Evolutionary conservation across 2,329 filamentous ascomycete species (phyloP).

Genomic region (Sporothrix variecibatus): DNA sequence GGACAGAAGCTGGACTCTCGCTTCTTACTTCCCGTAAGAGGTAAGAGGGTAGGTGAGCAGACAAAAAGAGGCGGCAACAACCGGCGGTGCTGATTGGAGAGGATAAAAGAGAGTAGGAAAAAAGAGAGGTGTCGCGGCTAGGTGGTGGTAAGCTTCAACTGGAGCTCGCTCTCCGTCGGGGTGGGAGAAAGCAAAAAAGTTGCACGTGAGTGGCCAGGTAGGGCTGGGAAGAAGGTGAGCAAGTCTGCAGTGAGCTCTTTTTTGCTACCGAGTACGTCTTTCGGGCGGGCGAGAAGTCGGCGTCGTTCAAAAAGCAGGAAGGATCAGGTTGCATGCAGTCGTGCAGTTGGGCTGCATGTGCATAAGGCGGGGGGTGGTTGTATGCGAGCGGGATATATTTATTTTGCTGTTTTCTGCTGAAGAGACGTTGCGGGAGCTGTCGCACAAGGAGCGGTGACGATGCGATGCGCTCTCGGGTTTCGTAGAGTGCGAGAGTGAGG

Average conservation of each 20-base stretch:
- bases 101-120: not conserved
- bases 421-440: not conserved
- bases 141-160: not conserved
- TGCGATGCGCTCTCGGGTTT: not conserved
- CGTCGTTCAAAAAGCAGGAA: too few relatives aligned
- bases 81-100: not conserved
- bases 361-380: not conserved
- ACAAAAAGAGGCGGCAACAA: not conserved
- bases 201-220: not conserved
- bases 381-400: not conserved
- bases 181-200: not conserved
- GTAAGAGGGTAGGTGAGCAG: not conserved
- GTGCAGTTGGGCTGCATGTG: slow-evolving; percentile 12
- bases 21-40: not conserved
- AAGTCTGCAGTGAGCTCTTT: not conserved
- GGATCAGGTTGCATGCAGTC: not conserved
- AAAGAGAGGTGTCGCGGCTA: not conserved
- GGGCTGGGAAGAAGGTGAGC: not conserved
- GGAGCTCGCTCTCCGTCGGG: not conserved
- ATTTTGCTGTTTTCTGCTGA: not conserved
- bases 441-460: not conserved
- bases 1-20: not conserved
- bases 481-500: not conserved
- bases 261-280: not conserved
- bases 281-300: too few relatives aligned